These are phyloP conservation scores for Backusella liffmaniae DNA, from an alignment of 192 early-diverging fungal genomes.

Conservation along the genomic window DNA sequence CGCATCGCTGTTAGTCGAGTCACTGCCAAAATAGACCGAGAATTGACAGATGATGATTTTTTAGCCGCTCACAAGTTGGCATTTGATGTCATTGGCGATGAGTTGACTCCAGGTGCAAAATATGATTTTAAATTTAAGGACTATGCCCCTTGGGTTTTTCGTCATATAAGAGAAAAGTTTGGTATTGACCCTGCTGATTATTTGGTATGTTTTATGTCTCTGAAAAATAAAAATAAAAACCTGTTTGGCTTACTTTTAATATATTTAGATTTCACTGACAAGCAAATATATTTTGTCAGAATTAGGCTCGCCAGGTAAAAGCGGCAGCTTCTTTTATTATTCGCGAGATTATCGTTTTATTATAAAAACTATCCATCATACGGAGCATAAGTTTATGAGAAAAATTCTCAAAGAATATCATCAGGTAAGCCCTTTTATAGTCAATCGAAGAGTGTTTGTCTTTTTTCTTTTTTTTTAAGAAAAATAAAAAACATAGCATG, in stretches of 20 bases:
- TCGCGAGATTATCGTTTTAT: conserved; percentile 90
- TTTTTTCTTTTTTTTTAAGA: no score
- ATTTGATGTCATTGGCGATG: no score
- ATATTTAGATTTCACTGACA: no score
- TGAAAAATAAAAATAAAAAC: conserved; percentile 63
- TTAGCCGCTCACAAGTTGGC: conserved; percentile 40
- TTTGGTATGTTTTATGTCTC: conserved; percentile 63
- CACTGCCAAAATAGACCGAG: conserved; percentile 78
- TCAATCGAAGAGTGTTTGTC: no score
- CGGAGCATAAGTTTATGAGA: conserved; percentile 94
- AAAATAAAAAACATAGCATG: conserved; percentile 44
- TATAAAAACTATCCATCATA: conserved; percentile 97
- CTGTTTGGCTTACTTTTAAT: no score
- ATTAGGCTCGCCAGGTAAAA: no score
- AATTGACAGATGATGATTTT: conserved; percentile 78
- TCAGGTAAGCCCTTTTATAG: conserved; percentile 25
- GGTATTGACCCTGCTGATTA: conserved; percentile 59
- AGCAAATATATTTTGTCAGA: no score
- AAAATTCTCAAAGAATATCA: conserved; percentile 88
- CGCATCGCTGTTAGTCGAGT: conserved; percentile 88
- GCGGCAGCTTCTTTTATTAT: no score
- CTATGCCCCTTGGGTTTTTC: conserved; percentile 86
- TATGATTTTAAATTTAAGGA: no score
- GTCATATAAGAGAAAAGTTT: conserved; percentile 84
- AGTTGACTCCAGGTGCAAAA: no score